Evolutionary conservation across 257 asterid genomes (phyloP), one percentile per base, ranked within the genome.

Genomic region (Przewalskia tangutica): DNA sequence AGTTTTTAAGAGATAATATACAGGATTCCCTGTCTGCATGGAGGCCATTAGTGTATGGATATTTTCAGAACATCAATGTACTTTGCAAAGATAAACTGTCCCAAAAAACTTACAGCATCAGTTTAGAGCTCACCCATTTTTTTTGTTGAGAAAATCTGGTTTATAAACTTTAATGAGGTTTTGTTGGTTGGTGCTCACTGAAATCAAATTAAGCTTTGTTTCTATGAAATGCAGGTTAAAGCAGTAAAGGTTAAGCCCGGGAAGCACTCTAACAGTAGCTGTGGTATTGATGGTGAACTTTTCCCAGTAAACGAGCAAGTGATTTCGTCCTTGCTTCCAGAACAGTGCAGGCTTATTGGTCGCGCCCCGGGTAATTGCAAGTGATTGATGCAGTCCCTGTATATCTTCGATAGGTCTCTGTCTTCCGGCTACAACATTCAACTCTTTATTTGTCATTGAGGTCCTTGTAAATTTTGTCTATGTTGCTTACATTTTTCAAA

Each of bases 211-310:
- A 63, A 79, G 81, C 62, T 63, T 50, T 42, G 55, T 64, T 83
- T 68, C 58, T 48, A 20, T 82, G 81, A 58, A 79, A 82, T 90
- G 90, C 94, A 96, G 99, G 98, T 94, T 9, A 96, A 94, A 87
- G 93, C 97, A 0, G 99, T 96, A 77, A 96, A 90, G 90, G 84
- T 96, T 6, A 96, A 90, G 85, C 97, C 97, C 0, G 98, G 97
- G 62, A 96, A 92, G 86, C 96, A 82, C 88, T 88, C 98, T 4
- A 94, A 91, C 85, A 92, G 83, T 60, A 96, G 98, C 71, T 93
- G 98, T 86, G 99, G 99, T 81, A 94, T 96, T 6, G 99, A 96
- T 66, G 99, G 99, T 20, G 99, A 96, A 88, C 93, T 94, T 77
- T 94, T 96, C 88, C 91, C 97, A 0, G 91, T 91, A n/a, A 91